Conservation (phyloP, 2,329 filamentous ascomycete species). For the Zarea fungicola region DNA sequence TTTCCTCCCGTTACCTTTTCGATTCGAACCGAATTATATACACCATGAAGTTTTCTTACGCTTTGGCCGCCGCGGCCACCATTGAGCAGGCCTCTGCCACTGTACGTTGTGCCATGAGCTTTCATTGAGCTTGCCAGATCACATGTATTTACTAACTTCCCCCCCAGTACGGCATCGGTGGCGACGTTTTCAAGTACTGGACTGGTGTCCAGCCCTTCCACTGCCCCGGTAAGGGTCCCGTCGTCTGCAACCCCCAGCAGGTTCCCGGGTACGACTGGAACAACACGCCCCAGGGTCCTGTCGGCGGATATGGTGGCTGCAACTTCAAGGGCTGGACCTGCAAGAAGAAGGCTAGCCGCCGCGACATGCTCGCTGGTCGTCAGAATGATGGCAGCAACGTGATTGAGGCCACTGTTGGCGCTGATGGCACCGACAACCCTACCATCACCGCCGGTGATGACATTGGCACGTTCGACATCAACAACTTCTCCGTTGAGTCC, state of each 20-base stretch:
- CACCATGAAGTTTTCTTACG: conserved; percentile 48
- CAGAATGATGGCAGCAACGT: conserved; percentile 52
- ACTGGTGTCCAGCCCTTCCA: conserved; percentile 46
- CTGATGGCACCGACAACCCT: conserved; percentile 28
- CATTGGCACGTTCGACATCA: conserved; percentile 65
- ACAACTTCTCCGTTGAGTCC: conserved; percentile 64
- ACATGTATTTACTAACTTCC: conserved; percentile 14
- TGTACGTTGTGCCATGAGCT: conserved; percentile 25
- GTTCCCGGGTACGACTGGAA: conserved; percentile 66
- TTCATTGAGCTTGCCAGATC: too few relatives aligned
- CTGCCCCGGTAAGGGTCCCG: conserved; percentile 67
- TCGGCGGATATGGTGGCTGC: conserved; percentile 67
- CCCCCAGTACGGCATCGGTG: conserved; percentile 13
- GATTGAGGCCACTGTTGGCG: conserved; percentile 51
- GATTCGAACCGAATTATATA: conserved; percentile 13
- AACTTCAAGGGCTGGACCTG: conserved; percentile 70
- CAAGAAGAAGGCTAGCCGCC: conserved; percentile 52
- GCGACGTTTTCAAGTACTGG: conserved; percentile 18
- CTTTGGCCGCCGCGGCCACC: conserved; percentile 47
- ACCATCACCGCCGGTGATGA: conserved; percentile 25
- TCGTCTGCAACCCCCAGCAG: conserved; percentile 70
- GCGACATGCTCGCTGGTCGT: conserved; percentile 46
- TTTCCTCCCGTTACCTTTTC: neutral
- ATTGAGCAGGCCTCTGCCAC: conserved; percentile 45
- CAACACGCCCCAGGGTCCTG: conserved; percentile 54